Conservation (phyloP, 2,329 filamentous ascomycete species). For the Trichoderma sp. region DNA sequence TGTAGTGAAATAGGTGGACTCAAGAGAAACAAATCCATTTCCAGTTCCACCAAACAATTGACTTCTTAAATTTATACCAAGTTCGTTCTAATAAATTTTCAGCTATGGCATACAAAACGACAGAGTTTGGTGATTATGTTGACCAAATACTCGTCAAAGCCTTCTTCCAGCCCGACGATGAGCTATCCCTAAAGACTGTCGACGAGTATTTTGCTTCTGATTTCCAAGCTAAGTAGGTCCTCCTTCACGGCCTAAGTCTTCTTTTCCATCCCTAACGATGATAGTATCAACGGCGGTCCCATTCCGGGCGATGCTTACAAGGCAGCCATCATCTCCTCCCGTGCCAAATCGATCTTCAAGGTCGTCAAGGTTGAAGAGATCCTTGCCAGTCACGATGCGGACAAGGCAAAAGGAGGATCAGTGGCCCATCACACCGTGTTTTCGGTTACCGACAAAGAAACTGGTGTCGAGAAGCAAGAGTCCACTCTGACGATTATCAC, state of each 20-base stretch:
- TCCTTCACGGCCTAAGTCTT: not conserved
- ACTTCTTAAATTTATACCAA: too few species aligned
- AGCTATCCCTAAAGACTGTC: not conserved
- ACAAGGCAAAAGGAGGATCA: not conserved
- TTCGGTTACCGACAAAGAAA: not conserved
- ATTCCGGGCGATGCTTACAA: not conserved
- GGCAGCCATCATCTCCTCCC: not conserved
- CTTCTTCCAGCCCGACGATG: conserved; percentile 1
- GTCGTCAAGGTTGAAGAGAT: not conserved
- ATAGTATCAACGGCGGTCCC: not conserved
- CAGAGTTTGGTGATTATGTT: not conserved
- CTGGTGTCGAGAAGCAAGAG: not conserved
- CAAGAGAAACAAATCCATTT: not conserved
- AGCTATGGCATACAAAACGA: not conserved
- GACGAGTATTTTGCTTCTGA: not conserved
- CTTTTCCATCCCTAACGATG: not conserved
- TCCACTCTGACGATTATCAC: not conserved
- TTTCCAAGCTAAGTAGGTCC: not conserved
- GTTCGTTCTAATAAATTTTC: not conserved
- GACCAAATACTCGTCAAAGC: not conserved
- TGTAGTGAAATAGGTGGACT: not conserved
- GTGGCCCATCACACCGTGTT: not conserved
- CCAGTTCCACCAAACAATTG: not conserved
- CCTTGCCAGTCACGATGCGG: not conserved
- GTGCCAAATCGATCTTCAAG: not conserved